phyloP scores from a whole-genome alignment of 2,329 filamentous ascomycete species.

The Aquanectria penicillioides region DNA sequence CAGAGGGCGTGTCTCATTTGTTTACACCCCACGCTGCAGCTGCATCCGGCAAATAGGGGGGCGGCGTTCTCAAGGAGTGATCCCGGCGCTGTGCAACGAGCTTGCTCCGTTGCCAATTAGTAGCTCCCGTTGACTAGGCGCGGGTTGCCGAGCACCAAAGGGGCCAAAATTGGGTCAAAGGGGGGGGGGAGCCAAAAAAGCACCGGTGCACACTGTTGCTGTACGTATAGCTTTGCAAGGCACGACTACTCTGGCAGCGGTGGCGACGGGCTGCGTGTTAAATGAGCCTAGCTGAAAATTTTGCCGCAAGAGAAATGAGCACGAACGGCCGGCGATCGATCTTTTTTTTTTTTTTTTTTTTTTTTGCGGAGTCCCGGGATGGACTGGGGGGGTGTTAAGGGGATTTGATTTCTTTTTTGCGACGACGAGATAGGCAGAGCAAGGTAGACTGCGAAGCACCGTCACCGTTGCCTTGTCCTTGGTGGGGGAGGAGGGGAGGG shows the following conservation, averaged over 20 bases:
- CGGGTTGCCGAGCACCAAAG: constrained; percentile 25
- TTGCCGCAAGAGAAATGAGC: constrained; percentile 20
- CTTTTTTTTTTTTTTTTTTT: too few species aligned
- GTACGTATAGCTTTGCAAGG: constrained; percentile 4
- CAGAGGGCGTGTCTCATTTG: constrained; percentile 43
- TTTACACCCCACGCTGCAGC: constrained; percentile 41
- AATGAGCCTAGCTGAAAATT: constrained; percentile 19
- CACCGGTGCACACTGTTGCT: not conserved
- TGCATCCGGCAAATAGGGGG: constrained; percentile 41
- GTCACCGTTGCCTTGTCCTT: constrained; percentile 2
- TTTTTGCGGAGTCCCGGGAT: constrained; percentile 5
- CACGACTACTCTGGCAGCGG: not conserved
- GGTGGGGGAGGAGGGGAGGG: constrained; percentile 1
- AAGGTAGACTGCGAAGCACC: not conserved
- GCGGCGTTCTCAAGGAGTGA: constrained; percentile 33
- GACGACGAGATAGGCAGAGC: not conserved
- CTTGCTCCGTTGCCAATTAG: constrained; percentile 13
- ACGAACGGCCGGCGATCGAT: constrained; percentile 8
- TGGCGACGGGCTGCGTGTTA: constrained; percentile 5
- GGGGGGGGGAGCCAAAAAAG: not conserved
- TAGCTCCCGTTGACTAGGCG: constrained; percentile 25
- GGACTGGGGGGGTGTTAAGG: not conserved
- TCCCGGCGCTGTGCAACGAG: constrained; percentile 16
- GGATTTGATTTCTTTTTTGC: not conserved
- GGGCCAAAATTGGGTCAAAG: constrained; percentile 1